Evolutionary conservation across 2,329 filamentous ascomycete genomes (phyloP).

Genomic region (Arthrobotrys musiformis): DNA sequence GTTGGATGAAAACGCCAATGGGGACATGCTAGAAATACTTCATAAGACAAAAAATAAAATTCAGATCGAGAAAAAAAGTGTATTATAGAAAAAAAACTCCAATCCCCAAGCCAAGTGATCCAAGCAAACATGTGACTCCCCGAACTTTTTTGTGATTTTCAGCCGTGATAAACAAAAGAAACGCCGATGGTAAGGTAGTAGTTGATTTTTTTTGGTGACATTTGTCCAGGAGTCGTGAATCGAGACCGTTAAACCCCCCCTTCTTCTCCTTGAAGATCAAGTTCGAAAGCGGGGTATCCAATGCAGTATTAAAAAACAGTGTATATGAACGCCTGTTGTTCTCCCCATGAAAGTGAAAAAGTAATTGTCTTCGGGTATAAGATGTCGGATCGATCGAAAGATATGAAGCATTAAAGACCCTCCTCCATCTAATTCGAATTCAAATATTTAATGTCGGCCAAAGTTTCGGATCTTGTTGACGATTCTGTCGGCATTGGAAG

Average conservation of each 20-base stretch:
- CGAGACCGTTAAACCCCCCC: constrained; percentile 15
- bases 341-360: constrained; percentile 35
- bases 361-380: constrained; percentile 27
- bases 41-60: not conserved
- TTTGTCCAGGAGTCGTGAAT: constrained; percentile 33
- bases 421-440: not conserved
- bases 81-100: constrained; percentile 51
- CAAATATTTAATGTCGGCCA: constrained; percentile 45
- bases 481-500: constrained; percentile 50
- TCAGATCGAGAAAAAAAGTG: constrained; percentile 5
- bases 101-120: constrained; percentile 43
- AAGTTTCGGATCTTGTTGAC: constrained; percentile 53
- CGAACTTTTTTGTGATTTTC: constrained; percentile 45
- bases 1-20: constrained; percentile 15
- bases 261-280: not conserved
- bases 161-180: constrained; percentile 29
- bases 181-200: constrained; percentile 25
- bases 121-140: constrained; percentile 30
- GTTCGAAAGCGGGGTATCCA: constrained; percentile 13
- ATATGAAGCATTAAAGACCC: constrained; percentile 5
- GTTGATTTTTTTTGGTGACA: constrained; percentile 31
- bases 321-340: constrained; percentile 42
- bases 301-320: constrained; percentile 43
- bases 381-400: constrained; percentile 3
- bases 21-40: constrained; percentile 42